Percentiles rank a stretch among this genome's conserved stretches.
These are phyloP conservation scores for Eucalyptus regnans DNA, from an alignment of 345 rosid genomes.

Conservation along the genomic window DNA sequence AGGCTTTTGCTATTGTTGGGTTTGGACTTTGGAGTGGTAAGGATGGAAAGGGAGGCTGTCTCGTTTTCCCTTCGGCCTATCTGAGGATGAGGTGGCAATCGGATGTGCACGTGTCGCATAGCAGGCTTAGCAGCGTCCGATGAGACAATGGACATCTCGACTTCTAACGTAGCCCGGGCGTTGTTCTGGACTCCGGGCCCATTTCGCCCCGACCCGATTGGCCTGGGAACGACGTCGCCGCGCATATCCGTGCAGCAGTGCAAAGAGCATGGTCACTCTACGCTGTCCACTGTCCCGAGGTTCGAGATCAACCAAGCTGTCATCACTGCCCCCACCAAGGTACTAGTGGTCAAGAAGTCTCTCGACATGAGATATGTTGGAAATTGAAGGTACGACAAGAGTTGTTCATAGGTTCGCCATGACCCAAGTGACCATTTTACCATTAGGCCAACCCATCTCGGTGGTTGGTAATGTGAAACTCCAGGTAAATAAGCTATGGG, in stretches of 20 bases:
- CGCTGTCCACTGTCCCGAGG: accelerated
- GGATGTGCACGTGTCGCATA: neutral
- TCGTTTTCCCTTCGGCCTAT: neutral
- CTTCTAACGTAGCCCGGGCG: no score
- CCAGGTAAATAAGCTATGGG: neutral
- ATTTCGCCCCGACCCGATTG: neutral
- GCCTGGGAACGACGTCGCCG: neutral
- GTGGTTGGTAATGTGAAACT: no score
- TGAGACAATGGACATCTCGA: no score
- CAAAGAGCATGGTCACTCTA: neutral
- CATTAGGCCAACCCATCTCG: neutral
- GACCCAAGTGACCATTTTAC: neutral
- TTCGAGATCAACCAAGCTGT: neutral
- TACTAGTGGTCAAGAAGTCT: accelerated
- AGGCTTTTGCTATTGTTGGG: neutral
- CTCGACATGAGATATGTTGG: accelerated
- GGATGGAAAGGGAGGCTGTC: neutral
- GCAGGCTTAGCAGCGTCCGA: neutral
- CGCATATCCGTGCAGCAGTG: no score
- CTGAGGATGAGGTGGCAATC: neutral
- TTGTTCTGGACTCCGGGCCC: neutral
- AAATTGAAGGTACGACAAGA: accelerated
- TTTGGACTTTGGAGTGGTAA: neutral
- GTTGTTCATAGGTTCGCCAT: no score
- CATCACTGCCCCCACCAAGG: accelerated